A percentile compares a stretch with the other conserved stretches of the same genome.
phyloP scores from a whole-genome alignment of 768 basidiomycete genomes.

The Russula dissimulans region DNA sequence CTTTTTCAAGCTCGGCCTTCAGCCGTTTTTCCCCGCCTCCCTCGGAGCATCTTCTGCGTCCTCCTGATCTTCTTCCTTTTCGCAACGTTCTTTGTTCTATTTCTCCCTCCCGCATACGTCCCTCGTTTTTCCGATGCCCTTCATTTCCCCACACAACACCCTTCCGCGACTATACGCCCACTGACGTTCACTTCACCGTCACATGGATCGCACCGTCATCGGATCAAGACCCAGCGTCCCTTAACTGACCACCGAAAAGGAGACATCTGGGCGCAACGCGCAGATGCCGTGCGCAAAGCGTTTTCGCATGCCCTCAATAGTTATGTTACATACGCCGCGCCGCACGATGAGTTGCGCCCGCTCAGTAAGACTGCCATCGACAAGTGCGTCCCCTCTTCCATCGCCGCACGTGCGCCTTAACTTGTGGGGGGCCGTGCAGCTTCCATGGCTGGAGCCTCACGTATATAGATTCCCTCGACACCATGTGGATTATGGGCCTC shows the following conservation, averaged over 20 bases:
- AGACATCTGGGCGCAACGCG: slow-evolving; percentile 40
- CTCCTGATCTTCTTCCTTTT: too few relatives aligned
- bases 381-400: slow-evolving; percentile 35
- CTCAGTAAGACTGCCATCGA: slow-evolving; percentile 37
- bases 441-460: slow-evolving; percentile 80
- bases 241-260: background rate
- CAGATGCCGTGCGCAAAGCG: slow-evolving; percentile 48
- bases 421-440: slow-evolving; percentile 27
- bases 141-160: background rate
- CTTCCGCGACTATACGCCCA: background rate
- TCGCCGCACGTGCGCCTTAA: background rate
- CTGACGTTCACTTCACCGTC: background rate
- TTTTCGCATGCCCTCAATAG: slow-evolving; percentile 59
- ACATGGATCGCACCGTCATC: background rate
- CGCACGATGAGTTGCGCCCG: slow-evolving; percentile 55
- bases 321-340: slow-evolving; percentile 50
- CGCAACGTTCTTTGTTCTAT: background rate
- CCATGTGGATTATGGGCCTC: slow-evolving; percentile 74
- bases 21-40: too few relatives aligned
- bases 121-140: background rate
- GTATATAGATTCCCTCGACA: slow-evolving; percentile 75
- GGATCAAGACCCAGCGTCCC: background rate
- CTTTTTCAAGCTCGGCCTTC: too few relatives aligned
- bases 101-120: background rate
- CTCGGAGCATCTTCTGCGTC: too few relatives aligned